Conservation (phyloP, 2,329 filamentous ascomycete genomes). For the Dactylellina haptotyla region DNA sequence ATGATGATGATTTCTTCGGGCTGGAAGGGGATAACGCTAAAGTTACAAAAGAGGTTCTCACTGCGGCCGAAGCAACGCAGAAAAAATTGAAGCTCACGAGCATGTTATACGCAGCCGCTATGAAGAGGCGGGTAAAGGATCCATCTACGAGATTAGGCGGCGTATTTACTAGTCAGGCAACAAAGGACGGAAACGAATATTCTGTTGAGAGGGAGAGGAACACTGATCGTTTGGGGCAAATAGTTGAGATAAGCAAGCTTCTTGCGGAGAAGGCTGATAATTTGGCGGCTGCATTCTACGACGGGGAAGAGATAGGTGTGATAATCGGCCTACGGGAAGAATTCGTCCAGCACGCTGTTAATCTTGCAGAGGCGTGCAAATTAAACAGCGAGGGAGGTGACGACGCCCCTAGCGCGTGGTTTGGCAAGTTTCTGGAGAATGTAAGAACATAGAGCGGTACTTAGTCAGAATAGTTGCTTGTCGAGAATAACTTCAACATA, state of each 20-base stretch:
- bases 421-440: slow-evolving; percentile 49
- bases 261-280: slow-evolving; percentile 41
- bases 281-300: slow-evolving; percentile 43
- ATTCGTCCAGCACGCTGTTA: slow-evolving; percentile 21
- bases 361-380: slow-evolving; percentile 29
- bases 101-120: slow-evolving; percentile 42
- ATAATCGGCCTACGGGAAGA: slow-evolving; percentile 21
- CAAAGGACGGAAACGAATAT: slow-evolving; percentile 30
- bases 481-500: too few species aligned
- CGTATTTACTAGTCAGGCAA: background rate
- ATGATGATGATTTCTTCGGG: slow-evolving; percentile 35
- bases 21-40: slow-evolving; percentile 33
- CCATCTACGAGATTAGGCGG: slow-evolving; percentile 31
- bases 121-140: slow-evolving; percentile 50
- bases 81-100: slow-evolving; percentile 50
- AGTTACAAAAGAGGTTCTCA: slow-evolving; percentile 37
- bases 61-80: slow-evolving; percentile 37
- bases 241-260: slow-evolving; percentile 33
- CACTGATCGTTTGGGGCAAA: slow-evolving; percentile 26
- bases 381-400: slow-evolving; percentile 20
- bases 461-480: background rate
- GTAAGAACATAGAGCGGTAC: slow-evolving; percentile 7
- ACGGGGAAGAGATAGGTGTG: slow-evolving; percentile 24
- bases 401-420: slow-evolving; percentile 41
- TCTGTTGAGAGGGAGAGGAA: slow-evolving; percentile 37